Evolutionary conservation across 2,329 filamentous ascomycete species (phyloP), one percentile per base, ranked within the genome.

Genomic region (Elsinoe arachidis): DNA sequence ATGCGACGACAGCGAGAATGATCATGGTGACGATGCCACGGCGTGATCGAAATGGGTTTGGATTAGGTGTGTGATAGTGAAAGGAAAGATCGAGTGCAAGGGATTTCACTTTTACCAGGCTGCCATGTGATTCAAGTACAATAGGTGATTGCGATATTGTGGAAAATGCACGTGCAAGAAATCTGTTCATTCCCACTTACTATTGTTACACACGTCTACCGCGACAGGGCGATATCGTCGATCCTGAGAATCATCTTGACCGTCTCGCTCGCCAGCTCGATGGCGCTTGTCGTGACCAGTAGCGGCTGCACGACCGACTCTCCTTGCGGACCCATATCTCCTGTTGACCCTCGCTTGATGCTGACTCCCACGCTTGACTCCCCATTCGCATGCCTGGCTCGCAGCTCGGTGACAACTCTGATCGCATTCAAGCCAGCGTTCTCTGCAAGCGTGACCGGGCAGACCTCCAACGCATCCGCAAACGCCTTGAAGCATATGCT

Each of bases 401-500:
- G 83, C 68, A 99, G 77, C 67, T 97, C 93, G 23, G 93, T 99
- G 47, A 99, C 93, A 26, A 99, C 93, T 77, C 95, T 96, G 80
- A 99, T 99, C 72, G 88, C 92, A 80, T 99, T 99, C 62, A 99
- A 79, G 52, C 93, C 93, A 0, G 93, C 93, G 67, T 99, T 99
- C 77, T 99, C 93, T 0, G 93, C 95, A 64, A 99, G 79, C 1
- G 93, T 99, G 34, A 92, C 96, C 12, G 95, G 93, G 56, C 99
- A 88, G 41, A 99, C 89, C 76, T 99, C 93, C 78, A 99, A 87
- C 6, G 93, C 93, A 63, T 99, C 92, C 1, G 95, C 93, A 69
- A 99, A 99, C 0, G 92, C 92, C 77, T 96, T 97, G 89, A 90
- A 99, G 82, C 93, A 99, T 69, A 97, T 96, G 38, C 90, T 85